Evolutionary conservation across 768 basidiomycete species (phyloP).

Genomic region (Boletus vermiculosoides): DNA sequence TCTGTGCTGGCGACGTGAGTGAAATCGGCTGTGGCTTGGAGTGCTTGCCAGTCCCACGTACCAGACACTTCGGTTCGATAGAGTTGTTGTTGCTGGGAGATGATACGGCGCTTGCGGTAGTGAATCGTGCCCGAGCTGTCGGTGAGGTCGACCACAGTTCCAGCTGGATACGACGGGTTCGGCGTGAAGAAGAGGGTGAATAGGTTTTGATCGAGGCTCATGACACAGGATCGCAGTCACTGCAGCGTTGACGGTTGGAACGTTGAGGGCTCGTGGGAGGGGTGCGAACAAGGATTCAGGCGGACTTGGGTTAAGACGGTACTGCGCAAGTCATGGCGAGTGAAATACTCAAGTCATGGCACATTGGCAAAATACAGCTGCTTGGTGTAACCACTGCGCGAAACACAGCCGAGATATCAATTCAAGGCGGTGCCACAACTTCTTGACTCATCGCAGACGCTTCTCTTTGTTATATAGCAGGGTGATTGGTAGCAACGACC

Average conservation of each 20-base stretch:
- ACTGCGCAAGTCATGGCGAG: neutral
- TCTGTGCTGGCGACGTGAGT: constrained; percentile 43
- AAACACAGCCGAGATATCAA: neutral
- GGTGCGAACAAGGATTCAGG: neutral
- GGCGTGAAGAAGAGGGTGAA: constrained; percentile 73
- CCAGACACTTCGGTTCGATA: constrained; percentile 72
- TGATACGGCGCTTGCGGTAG: constrained; percentile 68
- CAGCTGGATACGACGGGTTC: constrained; percentile 53
- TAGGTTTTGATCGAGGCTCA: constrained; percentile 85
- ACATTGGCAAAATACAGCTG: neutral
- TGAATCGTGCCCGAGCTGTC: constrained; percentile 62
- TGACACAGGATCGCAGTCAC: constrained; percentile 23
- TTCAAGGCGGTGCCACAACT: neutral
- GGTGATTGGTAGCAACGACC: too few species aligned
- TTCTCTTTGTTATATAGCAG: too few species aligned
- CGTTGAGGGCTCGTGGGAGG: neutral
- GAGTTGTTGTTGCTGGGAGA: constrained; percentile 37
- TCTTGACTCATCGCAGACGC: too few species aligned
- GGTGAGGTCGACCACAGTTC: constrained; percentile 59
- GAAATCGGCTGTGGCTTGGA: neutral
- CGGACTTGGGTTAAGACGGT: neutral
- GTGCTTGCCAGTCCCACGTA: constrained; percentile 29
- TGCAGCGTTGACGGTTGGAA: neutral
- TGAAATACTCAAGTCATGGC: neutral
- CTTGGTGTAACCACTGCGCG: neutral